Percentiles rank a stretch among this genome's conserved stretches.
Conservation (phyloP, 1,139 yeast genomes). For the Taphrina deformans region DNA sequence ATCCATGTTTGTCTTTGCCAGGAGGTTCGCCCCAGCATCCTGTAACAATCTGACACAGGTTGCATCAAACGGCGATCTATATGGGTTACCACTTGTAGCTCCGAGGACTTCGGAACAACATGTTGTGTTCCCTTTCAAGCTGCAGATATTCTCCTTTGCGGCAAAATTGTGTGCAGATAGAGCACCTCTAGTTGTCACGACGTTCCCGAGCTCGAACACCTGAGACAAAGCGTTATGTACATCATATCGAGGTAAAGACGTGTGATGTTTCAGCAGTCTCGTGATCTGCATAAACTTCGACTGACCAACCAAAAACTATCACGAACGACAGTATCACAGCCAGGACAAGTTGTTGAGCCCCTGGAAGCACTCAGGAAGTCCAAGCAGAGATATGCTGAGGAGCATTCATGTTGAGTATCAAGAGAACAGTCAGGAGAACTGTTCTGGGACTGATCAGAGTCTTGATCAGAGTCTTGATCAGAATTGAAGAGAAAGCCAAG, state of each 20-base stretch:
- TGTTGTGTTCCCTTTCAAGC: constrained; percentile 19
- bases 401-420: not conserved
- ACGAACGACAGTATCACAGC: too few species aligned
- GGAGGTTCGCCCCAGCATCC: constrained; percentile 54
- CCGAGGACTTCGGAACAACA: constrained; percentile 33
- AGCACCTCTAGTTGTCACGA: not conserved
- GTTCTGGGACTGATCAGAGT: not conserved
- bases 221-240: constrained; percentile 8
- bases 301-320: not conserved
- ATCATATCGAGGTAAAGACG: not conserved
- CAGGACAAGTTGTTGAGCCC: too few species aligned
- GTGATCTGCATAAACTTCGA: not conserved
- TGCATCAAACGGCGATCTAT: constrained; percentile 76
- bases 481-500: not conserved
- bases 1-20: constrained; percentile 91
- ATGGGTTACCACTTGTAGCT: constrained; percentile 44
- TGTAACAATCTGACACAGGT: constrained; percentile 64
- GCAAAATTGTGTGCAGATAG: not conserved
- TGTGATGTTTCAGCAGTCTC: not conserved
- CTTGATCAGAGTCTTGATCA: not conserved
- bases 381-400: not conserved
- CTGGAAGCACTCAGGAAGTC: too few species aligned
- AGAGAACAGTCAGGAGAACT: too few species aligned
- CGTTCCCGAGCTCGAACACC: not conserved
- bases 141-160: constrained; percentile 34